Evolutionary conservation across 129 eudicot species (phyloP).

Genomic region (Escallonia rubra): DNA sequence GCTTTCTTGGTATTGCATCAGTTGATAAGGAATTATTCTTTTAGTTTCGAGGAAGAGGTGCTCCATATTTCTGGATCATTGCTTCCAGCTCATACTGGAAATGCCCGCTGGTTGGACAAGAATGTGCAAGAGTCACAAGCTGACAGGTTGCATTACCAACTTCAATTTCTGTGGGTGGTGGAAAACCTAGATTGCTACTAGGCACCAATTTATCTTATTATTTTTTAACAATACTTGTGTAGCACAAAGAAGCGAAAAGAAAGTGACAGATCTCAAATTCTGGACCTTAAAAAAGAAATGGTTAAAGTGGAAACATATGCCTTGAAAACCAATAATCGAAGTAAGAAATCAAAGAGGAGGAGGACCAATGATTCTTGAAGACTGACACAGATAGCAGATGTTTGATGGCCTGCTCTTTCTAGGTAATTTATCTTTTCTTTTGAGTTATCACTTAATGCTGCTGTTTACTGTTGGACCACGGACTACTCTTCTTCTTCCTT

Average conservation of each 20-base stretch:
- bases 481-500: no score
- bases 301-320: slow-evolving; percentile 19
- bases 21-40: slow-evolving; percentile 7
- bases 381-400: no score
- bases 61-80: slow-evolving; percentile 80
- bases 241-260: slow-evolving; percentile 38
- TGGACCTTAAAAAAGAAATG: slow-evolving; percentile 11
- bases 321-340: slow-evolving; percentile 10
- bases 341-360: slow-evolving; percentile 44
- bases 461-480: no score
- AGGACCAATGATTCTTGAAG: not conserved
- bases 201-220: no score
- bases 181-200: no score
- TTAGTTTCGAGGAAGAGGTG: slow-evolving; percentile 85
- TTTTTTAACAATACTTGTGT: slow-evolving; percentile 20
- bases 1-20: not conserved
- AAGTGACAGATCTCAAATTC: slow-evolving; percentile 9
- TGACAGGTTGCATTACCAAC: slow-evolving; percentile 40
- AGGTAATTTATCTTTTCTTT: no score
- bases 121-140: slow-evolving; percentile 29
- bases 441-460: no score
- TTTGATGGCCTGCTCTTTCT: no score
- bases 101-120: slow-evolving; percentile 56
- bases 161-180: not conserved
- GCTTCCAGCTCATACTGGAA: slow-evolving; percentile 57